A percentile compares a stretch with the other conserved stretches of the same genome.
phyloP scores from a whole-genome alignment of 257 asterid species.

The Forsythia suspensa region DNA sequence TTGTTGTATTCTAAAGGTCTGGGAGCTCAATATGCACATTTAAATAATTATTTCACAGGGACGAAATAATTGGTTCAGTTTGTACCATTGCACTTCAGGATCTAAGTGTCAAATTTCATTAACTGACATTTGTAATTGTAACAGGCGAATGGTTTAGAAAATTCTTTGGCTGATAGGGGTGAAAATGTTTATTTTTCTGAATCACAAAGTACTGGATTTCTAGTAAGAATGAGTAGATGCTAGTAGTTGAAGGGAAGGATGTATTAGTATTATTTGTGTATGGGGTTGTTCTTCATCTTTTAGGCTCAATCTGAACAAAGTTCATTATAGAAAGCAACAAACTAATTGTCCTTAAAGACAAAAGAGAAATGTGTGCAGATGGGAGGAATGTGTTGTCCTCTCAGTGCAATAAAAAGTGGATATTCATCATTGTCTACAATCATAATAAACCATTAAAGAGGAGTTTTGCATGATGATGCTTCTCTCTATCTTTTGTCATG shows the following conservation, averaged over 20 bases:
- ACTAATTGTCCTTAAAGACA: background rate
- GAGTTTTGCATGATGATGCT: background rate
- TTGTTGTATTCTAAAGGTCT: background rate
- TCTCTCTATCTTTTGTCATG: conserved; percentile 1
- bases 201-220: background rate
- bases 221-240: background rate
- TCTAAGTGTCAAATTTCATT: background rate
- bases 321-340: background rate
- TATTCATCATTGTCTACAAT: background rate
- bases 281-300: background rate
- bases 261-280: background rate
- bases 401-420: conserved; percentile 5
- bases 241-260: background rate
- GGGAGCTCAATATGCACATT: background rate
- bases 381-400: conserved; percentile 10
- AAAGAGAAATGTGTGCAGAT: background rate
- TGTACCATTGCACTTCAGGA: background rate
- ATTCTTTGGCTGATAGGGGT: conserved; percentile 1
- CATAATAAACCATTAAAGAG: conserved; percentile 9
- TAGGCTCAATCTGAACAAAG: background rate
- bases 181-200: background rate
- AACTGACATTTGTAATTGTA: background rate
- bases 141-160: background rate
- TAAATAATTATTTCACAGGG: too few relatives aligned
- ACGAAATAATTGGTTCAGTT: background rate